phyloP scores from a whole-genome alignment of 2,329 filamentous ascomycete species.

The Pseudocercospora crystallina region DNA sequence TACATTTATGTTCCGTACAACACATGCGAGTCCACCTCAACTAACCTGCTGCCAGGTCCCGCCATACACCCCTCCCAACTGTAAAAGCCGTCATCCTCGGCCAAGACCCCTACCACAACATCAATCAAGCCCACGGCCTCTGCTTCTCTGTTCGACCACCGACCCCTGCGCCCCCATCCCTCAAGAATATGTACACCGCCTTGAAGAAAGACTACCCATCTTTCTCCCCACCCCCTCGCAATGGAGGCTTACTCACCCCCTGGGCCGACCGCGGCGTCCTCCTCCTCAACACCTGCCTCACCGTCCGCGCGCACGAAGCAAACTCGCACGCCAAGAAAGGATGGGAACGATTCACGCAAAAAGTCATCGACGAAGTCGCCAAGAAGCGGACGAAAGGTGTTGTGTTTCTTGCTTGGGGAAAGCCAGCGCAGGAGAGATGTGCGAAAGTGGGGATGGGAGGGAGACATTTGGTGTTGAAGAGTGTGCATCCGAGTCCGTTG shows the following conservation, averaged over 20 bases:
- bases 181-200: conserved; percentile 89
- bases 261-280: conserved; percentile 95
- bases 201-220: conserved; percentile 82
- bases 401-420: conserved; percentile 94
- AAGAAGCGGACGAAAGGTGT: conserved; percentile 76
- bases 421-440: conserved; percentile 77
- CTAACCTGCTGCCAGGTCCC: conserved; percentile 64
- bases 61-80: conserved; percentile 81
- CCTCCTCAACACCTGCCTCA: conserved; percentile 91
- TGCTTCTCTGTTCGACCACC: conserved; percentile 93
- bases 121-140: conserved; percentile 92
- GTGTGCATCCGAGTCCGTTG: conserved; percentile 90
- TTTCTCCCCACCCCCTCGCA: conserved; percentile 73
- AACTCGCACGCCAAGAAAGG: conserved; percentile 83
- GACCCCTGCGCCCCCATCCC: conserved; percentile 81
- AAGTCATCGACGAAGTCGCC: conserved; percentile 82
- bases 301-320: conserved; percentile 83
- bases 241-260: conserved; percentile 78
- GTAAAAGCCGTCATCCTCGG: conserved; percentile 93
- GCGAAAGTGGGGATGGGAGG: conserved; percentile 64
- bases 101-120: conserved; percentile 95
- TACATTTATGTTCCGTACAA: conserved; percentile 41
- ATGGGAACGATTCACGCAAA: conserved; percentile 93
- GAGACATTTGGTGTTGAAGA: conserved; percentile 79
- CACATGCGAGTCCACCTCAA: background rate